These are phyloP conservation scores for Pestalotiopsis fici DNA, from an alignment of 2,329 filamentous ascomycete genomes.

Conservation along the genomic window DNA sequence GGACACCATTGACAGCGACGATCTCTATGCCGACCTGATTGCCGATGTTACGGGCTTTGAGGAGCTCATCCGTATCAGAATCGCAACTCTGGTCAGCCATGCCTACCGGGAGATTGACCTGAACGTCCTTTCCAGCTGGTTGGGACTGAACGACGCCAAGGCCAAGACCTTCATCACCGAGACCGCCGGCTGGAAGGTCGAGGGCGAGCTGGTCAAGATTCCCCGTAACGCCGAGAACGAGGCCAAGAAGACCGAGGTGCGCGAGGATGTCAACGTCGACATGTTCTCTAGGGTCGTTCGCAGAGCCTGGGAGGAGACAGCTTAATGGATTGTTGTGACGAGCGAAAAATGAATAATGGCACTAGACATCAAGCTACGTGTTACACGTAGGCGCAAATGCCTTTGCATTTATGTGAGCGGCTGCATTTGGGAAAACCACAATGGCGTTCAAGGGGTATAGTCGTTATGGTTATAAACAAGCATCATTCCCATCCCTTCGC, in stretches of 20 bases:
- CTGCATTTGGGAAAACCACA: conserved; percentile 7
- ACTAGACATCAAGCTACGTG: neutral
- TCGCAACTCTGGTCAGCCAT: conserved; percentile 84
- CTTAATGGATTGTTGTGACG: conserved; percentile 36
- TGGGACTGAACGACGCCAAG: conserved; percentile 68
- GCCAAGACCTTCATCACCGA: conserved; percentile 80
- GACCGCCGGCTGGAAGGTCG: conserved; percentile 84
- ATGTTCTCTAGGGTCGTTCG: conserved; percentile 80
- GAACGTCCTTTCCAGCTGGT: conserved; percentile 71
- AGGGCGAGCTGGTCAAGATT: conserved; percentile 69
- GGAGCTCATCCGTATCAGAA: conserved; percentile 86
- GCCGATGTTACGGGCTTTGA: conserved; percentile 95
- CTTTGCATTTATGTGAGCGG: neutral
- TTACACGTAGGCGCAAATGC: neutral
- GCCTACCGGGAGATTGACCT: conserved; percentile 74
- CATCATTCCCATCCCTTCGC: neutral
- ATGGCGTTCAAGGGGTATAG: conserved; percentile 3
- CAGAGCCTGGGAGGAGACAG: conserved; percentile 83
- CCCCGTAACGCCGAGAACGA: conserved; percentile 97
- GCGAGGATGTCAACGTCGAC: conserved; percentile 91
- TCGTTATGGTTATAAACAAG: conserved; percentile 1
- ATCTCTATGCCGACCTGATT: conserved; percentile 92
- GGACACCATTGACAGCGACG: conserved; percentile 88
- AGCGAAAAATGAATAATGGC: neutral
- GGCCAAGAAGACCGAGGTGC: conserved; percentile 91